Conservation (phyloP, 164 flowering plant genomes). For the Stephania cephalantha region DNA sequence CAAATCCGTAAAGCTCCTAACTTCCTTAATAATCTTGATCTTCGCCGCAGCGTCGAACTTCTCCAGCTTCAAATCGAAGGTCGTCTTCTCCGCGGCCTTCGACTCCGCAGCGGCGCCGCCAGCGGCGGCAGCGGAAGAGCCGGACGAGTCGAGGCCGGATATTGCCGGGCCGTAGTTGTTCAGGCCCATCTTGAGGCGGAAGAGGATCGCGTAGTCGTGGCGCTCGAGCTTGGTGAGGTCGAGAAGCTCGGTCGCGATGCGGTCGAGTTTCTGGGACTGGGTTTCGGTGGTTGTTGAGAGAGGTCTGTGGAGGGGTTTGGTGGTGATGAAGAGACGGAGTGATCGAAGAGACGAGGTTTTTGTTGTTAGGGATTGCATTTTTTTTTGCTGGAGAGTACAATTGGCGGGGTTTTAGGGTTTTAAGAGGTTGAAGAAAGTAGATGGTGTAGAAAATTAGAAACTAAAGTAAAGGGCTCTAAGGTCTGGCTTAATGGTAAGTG, state of each 20-base stretch:
- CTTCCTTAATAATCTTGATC: conserved; percentile 49
- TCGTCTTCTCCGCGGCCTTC: conserved; percentile 32
- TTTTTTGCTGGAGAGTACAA: too few relatives aligned
- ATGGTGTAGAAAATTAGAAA: too few relatives aligned
- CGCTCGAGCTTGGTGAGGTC: conserved; percentile 44
- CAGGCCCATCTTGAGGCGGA: conserved; percentile 41
- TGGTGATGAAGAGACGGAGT: not conserved
- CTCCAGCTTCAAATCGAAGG: conserved; percentile 43
- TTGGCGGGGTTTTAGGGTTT: not conserved
- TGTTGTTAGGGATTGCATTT: not conserved
- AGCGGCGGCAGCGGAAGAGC: conserved; percentile 9
- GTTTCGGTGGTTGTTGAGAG: conserved; percentile 16
- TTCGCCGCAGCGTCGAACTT: conserved; percentile 45
- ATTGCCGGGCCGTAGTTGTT: conserved; percentile 44
- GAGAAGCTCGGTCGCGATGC: conserved; percentile 52
- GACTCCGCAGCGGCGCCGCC: not conserved
- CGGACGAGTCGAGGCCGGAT: conserved; percentile 20
- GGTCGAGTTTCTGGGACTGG: conserved; percentile 42
- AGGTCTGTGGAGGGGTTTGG: not conserved
- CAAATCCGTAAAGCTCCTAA: conserved; percentile 28
- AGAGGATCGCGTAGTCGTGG: conserved; percentile 43
- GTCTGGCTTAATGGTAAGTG: too few relatives aligned
- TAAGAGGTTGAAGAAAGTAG: too few relatives aligned
- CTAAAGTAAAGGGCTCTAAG: too few relatives aligned
- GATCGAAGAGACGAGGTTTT: not conserved